These are phyloP conservation scores for Fraxinus excelsior DNA, from an alignment of 257 asterid species.

Conservation along the genomic window DNA sequence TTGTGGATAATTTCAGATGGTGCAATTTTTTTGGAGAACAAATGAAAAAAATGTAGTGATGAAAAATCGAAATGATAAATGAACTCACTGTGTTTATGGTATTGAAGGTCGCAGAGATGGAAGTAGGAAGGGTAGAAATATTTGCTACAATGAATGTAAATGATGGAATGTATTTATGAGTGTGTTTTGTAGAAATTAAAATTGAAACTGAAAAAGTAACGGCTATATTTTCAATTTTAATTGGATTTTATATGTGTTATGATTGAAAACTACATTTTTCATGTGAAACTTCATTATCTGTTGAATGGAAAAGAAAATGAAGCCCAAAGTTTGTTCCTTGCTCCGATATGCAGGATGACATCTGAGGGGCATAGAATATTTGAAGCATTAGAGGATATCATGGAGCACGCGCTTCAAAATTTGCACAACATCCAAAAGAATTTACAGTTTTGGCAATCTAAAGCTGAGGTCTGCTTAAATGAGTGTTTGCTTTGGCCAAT, in stretches of 20 bases:
- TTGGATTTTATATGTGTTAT: not conserved
- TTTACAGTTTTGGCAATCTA: constrained; percentile 80
- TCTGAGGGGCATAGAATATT: constrained; percentile 52
- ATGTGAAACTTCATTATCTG: not conserved
- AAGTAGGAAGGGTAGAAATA: not conserved
- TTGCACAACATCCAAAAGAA: constrained; percentile 81
- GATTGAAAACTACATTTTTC: not conserved
- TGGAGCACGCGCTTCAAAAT: constrained; percentile 64
- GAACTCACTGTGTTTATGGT: constrained; percentile 4
- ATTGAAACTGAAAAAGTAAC: too few relatives aligned
- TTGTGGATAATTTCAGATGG: not conserved
- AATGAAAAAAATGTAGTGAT: not conserved
- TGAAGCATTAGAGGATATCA: constrained; percentile 73
- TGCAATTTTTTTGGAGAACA: not conserved
- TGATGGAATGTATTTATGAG: not conserved
- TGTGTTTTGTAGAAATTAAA: too few relatives aligned
- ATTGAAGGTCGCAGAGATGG: not conserved
- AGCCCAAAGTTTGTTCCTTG: constrained; percentile 18
- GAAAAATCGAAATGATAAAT: not conserved
- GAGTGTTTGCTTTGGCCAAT: constrained; percentile 22
- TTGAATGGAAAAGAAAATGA: not conserved
- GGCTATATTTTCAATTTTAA: too few relatives aligned
- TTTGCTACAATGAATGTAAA: not conserved
- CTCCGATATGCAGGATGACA: constrained; percentile 51
- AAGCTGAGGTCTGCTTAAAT: constrained; percentile 70